Percentiles rank a stretch among this genome's conserved stretches.
Evolutionary conservation across 2,329 filamentous ascomycete genomes (phyloP).

Genomic region (Talaromyces rugulosus): DNA sequence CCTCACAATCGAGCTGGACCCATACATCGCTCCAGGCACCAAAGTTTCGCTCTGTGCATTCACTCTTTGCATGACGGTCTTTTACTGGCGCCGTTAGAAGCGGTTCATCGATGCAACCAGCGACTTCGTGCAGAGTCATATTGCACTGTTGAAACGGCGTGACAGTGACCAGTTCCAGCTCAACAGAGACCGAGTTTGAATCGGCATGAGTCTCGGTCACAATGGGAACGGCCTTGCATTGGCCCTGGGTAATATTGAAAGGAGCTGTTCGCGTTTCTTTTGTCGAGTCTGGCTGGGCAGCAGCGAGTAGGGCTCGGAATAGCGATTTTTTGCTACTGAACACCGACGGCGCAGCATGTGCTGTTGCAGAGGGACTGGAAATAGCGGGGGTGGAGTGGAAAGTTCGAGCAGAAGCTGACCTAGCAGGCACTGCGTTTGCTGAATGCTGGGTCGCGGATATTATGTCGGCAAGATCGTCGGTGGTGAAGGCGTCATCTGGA

Average conservation of each 20-base stretch:
- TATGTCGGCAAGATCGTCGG: neutral
- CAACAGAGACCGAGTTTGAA: constrained; percentile 10
- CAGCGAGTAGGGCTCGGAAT: constrained; percentile 7
- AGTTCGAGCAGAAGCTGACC: neutral
- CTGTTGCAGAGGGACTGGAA: neutral
- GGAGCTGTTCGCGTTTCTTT: neutral
- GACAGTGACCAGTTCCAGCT: constrained; percentile 1
- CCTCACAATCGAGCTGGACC: constrained; percentile 26
- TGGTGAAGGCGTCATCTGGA: constrained; percentile 2
- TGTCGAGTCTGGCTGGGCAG: neutral
- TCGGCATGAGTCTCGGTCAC: constrained; percentile 4
- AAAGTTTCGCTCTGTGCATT: constrained; percentile 22
- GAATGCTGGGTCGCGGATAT: neutral
- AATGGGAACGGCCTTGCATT: constrained; percentile 10
- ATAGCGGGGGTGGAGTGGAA: neutral
- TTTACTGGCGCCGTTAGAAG: constrained; percentile 21
- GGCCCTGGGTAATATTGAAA: constrained; percentile 10
- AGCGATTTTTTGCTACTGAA: constrained; percentile 3
- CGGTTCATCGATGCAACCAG: constrained; percentile 27
- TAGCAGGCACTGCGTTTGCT: neutral
- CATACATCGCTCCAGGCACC: constrained; percentile 25
- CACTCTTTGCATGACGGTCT: constrained; percentile 20
- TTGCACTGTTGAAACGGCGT: constrained; percentile 20
- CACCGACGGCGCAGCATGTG: neutral
- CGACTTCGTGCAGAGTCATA: constrained; percentile 29